Evolutionary conservation across 1,284 basidiomycete species (phyloP).

Genomic region (Grifola frondosa): DNA sequence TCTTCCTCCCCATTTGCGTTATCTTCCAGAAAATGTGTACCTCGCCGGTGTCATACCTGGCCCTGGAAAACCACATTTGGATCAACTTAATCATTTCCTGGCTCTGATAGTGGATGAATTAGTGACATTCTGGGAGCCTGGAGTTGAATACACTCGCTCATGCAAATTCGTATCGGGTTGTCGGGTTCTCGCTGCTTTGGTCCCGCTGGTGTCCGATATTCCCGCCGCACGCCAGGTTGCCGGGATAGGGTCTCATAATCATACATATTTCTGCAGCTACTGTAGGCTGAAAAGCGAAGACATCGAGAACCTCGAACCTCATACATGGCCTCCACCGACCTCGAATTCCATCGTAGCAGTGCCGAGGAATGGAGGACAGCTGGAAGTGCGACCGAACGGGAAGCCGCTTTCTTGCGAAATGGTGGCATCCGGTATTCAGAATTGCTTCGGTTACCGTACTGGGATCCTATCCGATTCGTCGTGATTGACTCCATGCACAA

Average conservation of each 20-base stretch:
- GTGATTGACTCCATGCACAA: slow-evolving; percentile 37
- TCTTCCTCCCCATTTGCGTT: slow-evolving; percentile 26
- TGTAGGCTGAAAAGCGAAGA: slow-evolving; percentile 29
- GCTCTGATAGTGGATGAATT: slow-evolving; percentile 34
- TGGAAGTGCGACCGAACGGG: too few species aligned
- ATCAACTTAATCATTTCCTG: slow-evolving; percentile 34
- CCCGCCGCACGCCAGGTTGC: slow-evolving; percentile 32
- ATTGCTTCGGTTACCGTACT: slow-evolving; percentile 32
- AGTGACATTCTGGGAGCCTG: slow-evolving; percentile 26
- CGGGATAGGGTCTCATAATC: slow-evolving; percentile 28
- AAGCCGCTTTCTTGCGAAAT: too few species aligned
- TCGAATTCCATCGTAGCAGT: slow-evolving; percentile 12
- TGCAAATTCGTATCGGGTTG: slow-evolving; percentile 24
- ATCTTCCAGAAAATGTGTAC: slow-evolving; percentile 23
- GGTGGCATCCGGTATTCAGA: slow-evolving; percentile 28
- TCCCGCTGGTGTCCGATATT: slow-evolving; percentile 33
- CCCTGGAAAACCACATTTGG: slow-evolving; percentile 30
- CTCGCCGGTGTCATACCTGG: slow-evolving; percentile 35
- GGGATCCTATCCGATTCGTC: slow-evolving; percentile 30
- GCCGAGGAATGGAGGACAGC: slow-evolving; percentile 23
- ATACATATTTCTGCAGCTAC: slow-evolving; percentile 31
- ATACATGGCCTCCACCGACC: slow-evolving; percentile 19
- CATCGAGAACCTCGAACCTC: slow-evolving; percentile 24
- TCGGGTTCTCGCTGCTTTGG: slow-evolving; percentile 22
- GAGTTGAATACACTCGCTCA: slow-evolving; percentile 30